phyloP scores from a whole-genome alignment of 1,139 yeast genomes.

The Candida sanyaensis region DNA sequence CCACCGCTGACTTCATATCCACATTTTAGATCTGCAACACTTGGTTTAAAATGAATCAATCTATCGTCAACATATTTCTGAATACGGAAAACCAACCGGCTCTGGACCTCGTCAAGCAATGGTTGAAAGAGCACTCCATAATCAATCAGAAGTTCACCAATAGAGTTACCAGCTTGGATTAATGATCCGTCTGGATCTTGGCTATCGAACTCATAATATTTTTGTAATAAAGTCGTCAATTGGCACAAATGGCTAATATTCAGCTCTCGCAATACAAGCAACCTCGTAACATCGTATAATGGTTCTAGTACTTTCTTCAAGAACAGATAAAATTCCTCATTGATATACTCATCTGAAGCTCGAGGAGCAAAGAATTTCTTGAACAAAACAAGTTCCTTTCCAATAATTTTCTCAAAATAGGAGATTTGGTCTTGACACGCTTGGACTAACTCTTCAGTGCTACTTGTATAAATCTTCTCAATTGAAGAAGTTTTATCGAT shows the following conservation, averaged over 20 bases:
- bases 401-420: constrained; percentile 57
- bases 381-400: constrained; percentile 63
- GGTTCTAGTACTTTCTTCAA: constrained; percentile 70
- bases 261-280: constrained; percentile 65
- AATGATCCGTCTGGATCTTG: constrained; percentile 19
- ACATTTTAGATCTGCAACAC: constrained; percentile 64
- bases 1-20: constrained; percentile 40
- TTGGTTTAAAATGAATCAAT: constrained; percentile 66
- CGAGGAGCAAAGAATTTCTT: constrained; percentile 44
- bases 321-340: constrained; percentile 51
- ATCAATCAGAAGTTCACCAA: constrained; percentile 27
- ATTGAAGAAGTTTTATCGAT: constrained; percentile 25
- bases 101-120: constrained; percentile 73
- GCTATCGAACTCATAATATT: constrained; percentile 59
- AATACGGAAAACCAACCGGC: constrained; percentile 75
- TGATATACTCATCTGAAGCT: constrained; percentile 21
- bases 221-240: constrained; percentile 67
- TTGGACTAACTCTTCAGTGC: constrained; percentile 44
- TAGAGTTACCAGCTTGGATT: constrained; percentile 8
- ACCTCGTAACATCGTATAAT: constrained; percentile 68
- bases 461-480: constrained; percentile 10
- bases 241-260: constrained; percentile 73
- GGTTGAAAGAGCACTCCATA: constrained; percentile 69
- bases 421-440: constrained; percentile 61
- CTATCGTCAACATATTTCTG: constrained; percentile 72